These are phyloP conservation scores for Adansonia madagascariensis DNA, from an alignment of 441 rosid genomes.

Conservation along the genomic window DNA sequence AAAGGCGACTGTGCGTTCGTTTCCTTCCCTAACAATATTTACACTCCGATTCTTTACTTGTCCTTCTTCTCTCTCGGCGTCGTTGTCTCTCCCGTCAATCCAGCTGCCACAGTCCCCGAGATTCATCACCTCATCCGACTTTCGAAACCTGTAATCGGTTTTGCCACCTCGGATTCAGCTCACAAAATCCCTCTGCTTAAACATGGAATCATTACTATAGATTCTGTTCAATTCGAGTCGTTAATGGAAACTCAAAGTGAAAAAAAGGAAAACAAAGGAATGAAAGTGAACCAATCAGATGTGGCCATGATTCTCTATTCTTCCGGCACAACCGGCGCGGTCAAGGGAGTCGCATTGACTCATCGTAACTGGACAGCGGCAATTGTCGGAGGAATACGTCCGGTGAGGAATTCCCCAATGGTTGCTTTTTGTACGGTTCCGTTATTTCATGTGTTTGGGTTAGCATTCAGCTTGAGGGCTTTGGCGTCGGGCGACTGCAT, in stretches of 20 bases:
- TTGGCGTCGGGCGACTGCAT: constrained; percentile 49
- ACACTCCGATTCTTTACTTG: constrained; percentile 52
- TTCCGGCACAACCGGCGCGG: constrained; percentile 65
- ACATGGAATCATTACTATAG: constrained; percentile 37
- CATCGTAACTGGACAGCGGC: constrained; percentile 47
- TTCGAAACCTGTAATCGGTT: constrained; percentile 56
- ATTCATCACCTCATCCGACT: constrained; percentile 44
- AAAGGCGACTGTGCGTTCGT: constrained; percentile 53
- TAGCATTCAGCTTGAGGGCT: constrained; percentile 35
- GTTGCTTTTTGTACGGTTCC: constrained; percentile 51
- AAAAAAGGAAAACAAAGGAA: constrained; percentile 11
- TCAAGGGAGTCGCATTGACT: constrained; percentile 60
- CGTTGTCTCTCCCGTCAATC: constrained; percentile 55
- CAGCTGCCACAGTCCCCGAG: constrained; percentile 43
- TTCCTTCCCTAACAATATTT: constrained; percentile 48
- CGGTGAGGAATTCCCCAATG: constrained; percentile 36
- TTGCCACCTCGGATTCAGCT: constrained; percentile 42
- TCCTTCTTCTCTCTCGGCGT: constrained; percentile 66
- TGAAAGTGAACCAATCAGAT: constrained; percentile 46
- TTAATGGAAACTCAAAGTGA: constrained; percentile 26
- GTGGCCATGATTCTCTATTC: constrained; percentile 66
- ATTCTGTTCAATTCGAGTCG: constrained; percentile 52
- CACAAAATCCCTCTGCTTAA: constrained; percentile 42
- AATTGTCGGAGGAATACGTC: constrained; percentile 34
- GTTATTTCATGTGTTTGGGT: constrained; percentile 54